Conservation (phyloP, 192 early-diverging fungal species). For the Coemansia sp. region DNA sequence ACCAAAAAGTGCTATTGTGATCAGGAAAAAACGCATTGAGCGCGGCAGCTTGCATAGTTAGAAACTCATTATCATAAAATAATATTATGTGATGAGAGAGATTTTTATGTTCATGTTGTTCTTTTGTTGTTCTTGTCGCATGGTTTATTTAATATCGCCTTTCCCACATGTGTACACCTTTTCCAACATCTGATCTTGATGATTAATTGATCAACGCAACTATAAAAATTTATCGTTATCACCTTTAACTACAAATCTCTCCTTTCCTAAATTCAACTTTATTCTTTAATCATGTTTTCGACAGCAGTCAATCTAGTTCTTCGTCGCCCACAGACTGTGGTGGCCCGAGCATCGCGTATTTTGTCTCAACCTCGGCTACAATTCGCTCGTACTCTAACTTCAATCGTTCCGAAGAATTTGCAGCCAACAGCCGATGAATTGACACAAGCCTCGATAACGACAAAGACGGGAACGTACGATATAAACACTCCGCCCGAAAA, state of each 20-base stretch:
- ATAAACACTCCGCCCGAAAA: constrained; percentile 10
- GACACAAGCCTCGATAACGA: background rate
- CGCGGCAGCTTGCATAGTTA: too few relatives aligned
- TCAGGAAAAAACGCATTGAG: too few relatives aligned
- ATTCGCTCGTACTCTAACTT: background rate
- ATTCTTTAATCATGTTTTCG: background rate
- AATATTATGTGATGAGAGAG: too few relatives aligned
- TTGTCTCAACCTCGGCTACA: background rate
- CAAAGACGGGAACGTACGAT: constrained; percentile 11
- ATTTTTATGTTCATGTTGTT: too few relatives aligned
- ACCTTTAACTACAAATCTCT: background rate
- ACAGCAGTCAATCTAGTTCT: background rate
- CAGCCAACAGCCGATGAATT: constrained; percentile 22
- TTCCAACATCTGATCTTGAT: background rate
- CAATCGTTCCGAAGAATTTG: constrained; percentile 23
- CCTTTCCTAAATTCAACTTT: background rate
- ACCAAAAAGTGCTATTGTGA: too few relatives aligned
- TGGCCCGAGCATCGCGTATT: background rate
- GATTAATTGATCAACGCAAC: background rate
- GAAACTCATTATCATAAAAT: too few relatives aligned
- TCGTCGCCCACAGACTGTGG: background rate
- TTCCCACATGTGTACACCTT: too few relatives aligned
- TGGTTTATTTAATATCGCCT: too few relatives aligned
- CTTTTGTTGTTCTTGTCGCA: too few relatives aligned
- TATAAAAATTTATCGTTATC: background rate